Conservation (phyloP, 345 rosid species). For the Garcia nutans region DNA sequence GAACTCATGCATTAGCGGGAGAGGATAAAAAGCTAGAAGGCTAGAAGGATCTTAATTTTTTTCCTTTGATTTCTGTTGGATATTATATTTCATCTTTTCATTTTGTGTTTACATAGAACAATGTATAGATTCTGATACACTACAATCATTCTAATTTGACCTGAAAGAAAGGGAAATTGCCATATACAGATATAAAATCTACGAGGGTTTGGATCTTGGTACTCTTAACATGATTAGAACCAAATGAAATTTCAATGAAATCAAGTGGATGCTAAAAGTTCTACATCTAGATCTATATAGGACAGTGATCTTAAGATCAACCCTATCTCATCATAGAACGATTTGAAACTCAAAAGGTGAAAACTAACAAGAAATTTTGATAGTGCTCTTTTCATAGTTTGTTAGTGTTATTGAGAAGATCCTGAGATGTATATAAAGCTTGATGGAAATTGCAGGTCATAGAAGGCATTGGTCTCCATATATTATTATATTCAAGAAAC, state of each 20-base stretch:
- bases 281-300: too few relatives aligned
- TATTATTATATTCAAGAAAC: too few relatives aligned
- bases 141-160: slow-evolving; percentile 11
- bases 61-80: slow-evolving; percentile 24
- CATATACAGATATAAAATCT: neutral
- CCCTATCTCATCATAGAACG: too few relatives aligned
- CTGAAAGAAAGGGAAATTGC: neutral
- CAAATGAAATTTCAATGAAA: neutral
- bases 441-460: too few relatives aligned
- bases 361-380: too few relatives aligned
- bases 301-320: too few relatives aligned
- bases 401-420: too few relatives aligned
- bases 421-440: too few relatives aligned
- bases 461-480: too few relatives aligned
- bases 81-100: slow-evolving; percentile 11
- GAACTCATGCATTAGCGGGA: slow-evolving; percentile 47
- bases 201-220: neutral
- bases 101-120: slow-evolving; percentile 11
- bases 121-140: slow-evolving; percentile 6
- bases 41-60: neutral
- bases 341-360: too few relatives aligned
- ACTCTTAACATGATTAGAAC: neutral
- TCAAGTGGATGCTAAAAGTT: too few relatives aligned
- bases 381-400: too few relatives aligned
- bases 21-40: slow-evolving; percentile 48